phyloP scores from a whole-genome alignment of 108 stramenopile genomes.

The Fragilariopsis cylindrus region DNA sequence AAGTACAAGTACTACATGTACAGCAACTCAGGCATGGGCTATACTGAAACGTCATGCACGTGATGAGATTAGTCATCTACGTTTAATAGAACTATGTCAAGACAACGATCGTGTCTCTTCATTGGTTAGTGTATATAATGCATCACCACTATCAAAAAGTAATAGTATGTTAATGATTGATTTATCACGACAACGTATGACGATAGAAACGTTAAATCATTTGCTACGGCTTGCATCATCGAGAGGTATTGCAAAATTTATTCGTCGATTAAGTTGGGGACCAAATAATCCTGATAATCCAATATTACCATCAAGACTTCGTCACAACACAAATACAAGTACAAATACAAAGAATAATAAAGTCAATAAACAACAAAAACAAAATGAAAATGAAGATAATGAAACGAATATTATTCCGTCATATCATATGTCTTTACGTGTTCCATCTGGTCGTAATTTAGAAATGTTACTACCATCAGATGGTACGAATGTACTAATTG shows the following conservation, averaged over 20 bases:
- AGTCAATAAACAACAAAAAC: background rate
- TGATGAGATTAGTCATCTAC: constrained; percentile 62
- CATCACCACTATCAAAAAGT: constrained; percentile 5
- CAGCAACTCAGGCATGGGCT: constrained; percentile 71
- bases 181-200: constrained; percentile 83
- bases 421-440: constrained; percentile 79
- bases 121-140: constrained; percentile 62
- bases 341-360: background rate
- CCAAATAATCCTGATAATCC: constrained; percentile 51
- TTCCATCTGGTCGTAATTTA: constrained; percentile 50
- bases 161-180: constrained; percentile 61
- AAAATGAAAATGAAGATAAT: constrained; percentile 18
- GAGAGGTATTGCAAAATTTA: constrained; percentile 44
- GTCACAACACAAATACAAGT: background rate
- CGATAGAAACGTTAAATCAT: constrained; percentile 74
- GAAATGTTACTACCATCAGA: constrained; percentile 42
- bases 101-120: constrained; percentile 67
- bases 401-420: constrained; percentile 41
- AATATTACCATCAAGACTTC: constrained; percentile 20
- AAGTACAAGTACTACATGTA: no score
- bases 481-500: constrained; percentile 59
- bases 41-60: constrained; percentile 71
- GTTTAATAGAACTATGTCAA: constrained; percentile 64
- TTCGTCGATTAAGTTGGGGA: constrained; percentile 75
- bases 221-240: constrained; percentile 57